These are phyloP conservation scores for Kodamaea alishanica DNA, from an alignment of 1,139 yeast species.

Conservation along the genomic window DNA sequence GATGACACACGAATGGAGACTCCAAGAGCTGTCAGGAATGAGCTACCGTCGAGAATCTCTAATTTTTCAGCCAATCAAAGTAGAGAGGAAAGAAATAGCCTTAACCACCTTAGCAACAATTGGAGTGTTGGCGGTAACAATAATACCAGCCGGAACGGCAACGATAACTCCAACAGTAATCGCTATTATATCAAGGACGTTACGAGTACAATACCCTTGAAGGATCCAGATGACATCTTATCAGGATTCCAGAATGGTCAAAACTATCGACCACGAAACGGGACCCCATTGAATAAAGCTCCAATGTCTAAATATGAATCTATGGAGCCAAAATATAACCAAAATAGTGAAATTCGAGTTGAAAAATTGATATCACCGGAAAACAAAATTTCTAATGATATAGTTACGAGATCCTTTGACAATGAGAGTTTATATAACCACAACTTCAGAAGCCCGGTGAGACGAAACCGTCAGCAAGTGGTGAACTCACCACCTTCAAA, in stretches of 20 bases:
- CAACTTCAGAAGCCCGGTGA: conserved; percentile 1
- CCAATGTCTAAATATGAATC: background rate
- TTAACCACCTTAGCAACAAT: background rate
- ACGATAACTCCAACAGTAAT: background rate
- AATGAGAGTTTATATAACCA: background rate
- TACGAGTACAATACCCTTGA: conserved; percentile 7
- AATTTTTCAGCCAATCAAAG: background rate
- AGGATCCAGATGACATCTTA: background rate
- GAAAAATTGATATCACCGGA: conserved; percentile 3
- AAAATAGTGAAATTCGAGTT: no score
- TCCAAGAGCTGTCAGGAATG: conserved; percentile 9
- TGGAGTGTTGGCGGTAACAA: no score
- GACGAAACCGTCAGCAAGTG: background rate
- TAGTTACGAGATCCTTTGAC: background rate
- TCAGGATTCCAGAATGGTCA: conserved; percentile 1
- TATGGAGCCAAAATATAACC: no score
- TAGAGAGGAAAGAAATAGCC: conserved; percentile 1
- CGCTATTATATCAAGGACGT: background rate
- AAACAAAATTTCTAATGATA: conserved; percentile 1
- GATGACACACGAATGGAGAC: conserved; percentile 17
- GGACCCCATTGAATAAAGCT: conserved; percentile 2
- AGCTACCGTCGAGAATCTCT: background rate
- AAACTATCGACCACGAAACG: conserved; percentile 1
- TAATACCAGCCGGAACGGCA: background rate
- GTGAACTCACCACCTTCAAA: conserved; percentile 11